Conservation (phyloP, 2,329 filamentous ascomycete genomes). For the Alternaria panax region DNA sequence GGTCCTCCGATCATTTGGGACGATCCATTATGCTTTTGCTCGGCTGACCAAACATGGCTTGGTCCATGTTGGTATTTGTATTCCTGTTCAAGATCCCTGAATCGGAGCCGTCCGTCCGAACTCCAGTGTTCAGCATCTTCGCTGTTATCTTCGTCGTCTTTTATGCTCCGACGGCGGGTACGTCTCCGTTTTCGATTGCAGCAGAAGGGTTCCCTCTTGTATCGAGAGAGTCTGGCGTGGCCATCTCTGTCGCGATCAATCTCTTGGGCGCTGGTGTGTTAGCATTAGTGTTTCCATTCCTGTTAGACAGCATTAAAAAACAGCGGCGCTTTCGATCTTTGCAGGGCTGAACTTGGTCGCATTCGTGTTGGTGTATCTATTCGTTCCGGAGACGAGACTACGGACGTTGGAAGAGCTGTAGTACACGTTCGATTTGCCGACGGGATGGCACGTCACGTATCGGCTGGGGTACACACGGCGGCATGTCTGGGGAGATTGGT, state of each 20-base stretch:
- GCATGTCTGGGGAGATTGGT: conserved; percentile 25
- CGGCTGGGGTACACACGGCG: conserved; percentile 20
- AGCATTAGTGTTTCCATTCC: conserved; percentile 47
- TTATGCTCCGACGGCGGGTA: conserved; percentile 33
- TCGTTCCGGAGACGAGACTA: conserved; percentile 37
- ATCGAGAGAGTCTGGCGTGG: conserved; percentile 34
- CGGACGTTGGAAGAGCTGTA: conserved; percentile 35
- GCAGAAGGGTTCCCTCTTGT: conserved; percentile 34
- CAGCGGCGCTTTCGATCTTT: conserved; percentile 49
- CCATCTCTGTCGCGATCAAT: conserved; percentile 49
- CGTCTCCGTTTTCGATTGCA: conserved; percentile 31
- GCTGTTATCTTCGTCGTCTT: conserved; percentile 28
- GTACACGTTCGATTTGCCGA: conserved; percentile 34
- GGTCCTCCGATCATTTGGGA: conserved; percentile 28
- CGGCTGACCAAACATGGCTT: conserved; percentile 34
- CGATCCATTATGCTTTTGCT: conserved; percentile 29
- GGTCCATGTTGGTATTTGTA: conserved; percentile 33
- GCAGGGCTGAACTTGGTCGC: conserved; percentile 39
- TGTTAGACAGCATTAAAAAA: conserved; percentile 41
- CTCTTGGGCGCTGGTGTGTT: conserved; percentile 50
- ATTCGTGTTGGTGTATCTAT: conserved; percentile 38
- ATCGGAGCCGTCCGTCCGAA: conserved; percentile 7
- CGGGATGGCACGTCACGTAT: conserved; percentile 29
- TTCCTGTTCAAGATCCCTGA: conserved; percentile 26
- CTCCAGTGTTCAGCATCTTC: conserved; percentile 24